phyloP scores from a whole-genome alignment of 108 stramenopile species.

The Discostella stelligeroides region DNA sequence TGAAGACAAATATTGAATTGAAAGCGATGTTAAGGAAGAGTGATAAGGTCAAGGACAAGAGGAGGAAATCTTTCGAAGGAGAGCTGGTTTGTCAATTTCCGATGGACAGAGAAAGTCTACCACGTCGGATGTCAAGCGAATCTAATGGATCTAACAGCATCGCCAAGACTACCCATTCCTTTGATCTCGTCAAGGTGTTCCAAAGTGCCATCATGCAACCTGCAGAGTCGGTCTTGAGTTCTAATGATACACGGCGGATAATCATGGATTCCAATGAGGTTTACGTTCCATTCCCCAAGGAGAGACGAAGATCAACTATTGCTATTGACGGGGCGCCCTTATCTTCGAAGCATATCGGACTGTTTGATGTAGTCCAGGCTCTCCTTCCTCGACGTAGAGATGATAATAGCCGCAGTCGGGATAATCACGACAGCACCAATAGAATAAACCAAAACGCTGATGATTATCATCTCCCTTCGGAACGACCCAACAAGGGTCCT shows the following conservation, averaged over 20 bases:
- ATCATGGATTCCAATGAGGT: not conserved
- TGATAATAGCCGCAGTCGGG: no score
- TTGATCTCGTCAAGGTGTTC: not conserved
- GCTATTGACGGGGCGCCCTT: not conserved
- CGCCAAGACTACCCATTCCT: not conserved
- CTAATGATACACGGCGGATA: no score
- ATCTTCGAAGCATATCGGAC: not conserved
- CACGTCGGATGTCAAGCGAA: not conserved
- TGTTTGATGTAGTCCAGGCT: not conserved
- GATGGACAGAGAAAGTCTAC: not conserved
- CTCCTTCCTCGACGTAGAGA: no score
- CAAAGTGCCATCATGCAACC: not conserved
- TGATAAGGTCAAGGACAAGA: not conserved
- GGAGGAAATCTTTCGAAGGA: not conserved
- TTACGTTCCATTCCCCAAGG: not conserved
- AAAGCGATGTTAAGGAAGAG: slow-evolving; percentile 1
- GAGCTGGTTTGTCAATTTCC: not conserved
- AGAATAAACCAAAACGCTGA: no score
- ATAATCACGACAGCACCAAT: no score
- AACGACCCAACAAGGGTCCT: no score
- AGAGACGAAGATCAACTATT: not conserved
- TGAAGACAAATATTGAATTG: not conserved
- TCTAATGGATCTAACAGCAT: not conserved
- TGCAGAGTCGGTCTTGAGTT: not conserved
- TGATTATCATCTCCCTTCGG: no score